Conservation (phyloP, 116 monocot species). For the Phalaenopsis hybrid region DNA sequence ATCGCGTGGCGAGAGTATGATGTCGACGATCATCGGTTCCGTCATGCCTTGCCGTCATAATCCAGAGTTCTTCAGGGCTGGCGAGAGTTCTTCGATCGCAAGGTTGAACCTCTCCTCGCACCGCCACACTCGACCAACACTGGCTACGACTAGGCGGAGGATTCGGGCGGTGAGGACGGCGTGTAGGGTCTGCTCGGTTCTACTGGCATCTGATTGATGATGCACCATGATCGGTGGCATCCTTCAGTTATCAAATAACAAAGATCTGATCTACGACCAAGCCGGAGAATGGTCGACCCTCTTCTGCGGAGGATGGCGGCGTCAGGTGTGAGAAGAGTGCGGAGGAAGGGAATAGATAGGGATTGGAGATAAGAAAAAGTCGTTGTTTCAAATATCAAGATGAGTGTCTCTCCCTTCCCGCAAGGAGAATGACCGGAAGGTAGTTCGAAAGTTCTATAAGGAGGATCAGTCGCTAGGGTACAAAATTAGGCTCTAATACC, state of each 20-base stretch:
- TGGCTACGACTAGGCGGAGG: conserved; percentile 21
- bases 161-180: conserved; percentile 64
- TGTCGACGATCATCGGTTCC: conserved; percentile 67
- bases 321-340: neutral
- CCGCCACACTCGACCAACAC: conserved; percentile 13
- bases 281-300: conserved; percentile 1
- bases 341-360: neutral
- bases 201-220: conserved; percentile 15
- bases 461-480: no score
- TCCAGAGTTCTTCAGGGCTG: conserved; percentile 30
- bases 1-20: conserved; percentile 44
- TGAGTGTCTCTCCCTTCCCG: no score
- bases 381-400: no score
- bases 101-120: conserved; percentile 93
- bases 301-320: neutral
- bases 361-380: no score
- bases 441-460: no score
- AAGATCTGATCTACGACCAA: neutral
- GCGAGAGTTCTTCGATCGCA: conserved; percentile 62
- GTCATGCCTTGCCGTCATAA: conserved; percentile 29
- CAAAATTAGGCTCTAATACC: no score
- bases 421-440: no score
- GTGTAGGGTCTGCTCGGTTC: conserved; percentile 68
- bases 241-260: neutral
- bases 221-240: conserved; percentile 13